These are phyloP conservation scores for Medicago truncatula DNA, from an alignment of 306 rosid genomes.

Conservation along the genomic window DNA sequence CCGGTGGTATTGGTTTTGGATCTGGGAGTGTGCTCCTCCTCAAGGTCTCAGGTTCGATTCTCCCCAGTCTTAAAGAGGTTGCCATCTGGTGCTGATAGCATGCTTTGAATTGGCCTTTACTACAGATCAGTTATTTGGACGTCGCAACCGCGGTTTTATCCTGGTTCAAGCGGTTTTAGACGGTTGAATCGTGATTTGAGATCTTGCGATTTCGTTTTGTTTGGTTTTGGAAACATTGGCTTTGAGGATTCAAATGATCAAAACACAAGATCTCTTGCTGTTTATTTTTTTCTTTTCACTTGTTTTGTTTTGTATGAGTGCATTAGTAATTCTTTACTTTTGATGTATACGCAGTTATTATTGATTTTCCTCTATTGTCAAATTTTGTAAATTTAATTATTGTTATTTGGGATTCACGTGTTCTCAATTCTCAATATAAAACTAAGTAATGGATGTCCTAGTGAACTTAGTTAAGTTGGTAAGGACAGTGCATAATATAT, in stretches of 20 bases:
- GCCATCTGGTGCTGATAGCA: slow-evolving; percentile 75
- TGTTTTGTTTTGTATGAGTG: not conserved
- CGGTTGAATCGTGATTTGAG: not conserved
- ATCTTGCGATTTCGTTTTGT: not conserved
- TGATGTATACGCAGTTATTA: not conserved
- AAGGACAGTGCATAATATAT: too few relatives aligned
- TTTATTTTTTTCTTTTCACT: not conserved
- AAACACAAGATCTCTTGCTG: not conserved
- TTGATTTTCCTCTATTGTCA: too few relatives aligned
- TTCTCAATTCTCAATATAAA: too few relatives aligned
- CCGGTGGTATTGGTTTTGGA: too few relatives aligned
- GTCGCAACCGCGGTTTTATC: not conserved
- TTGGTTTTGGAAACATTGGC: not conserved
- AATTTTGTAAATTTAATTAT: too few relatives aligned
- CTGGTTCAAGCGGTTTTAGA: not conserved
- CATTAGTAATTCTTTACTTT: not conserved
- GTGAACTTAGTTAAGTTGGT: too few relatives aligned
- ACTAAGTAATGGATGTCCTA: too few relatives aligned
- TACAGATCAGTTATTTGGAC: not conserved
- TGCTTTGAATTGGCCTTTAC: slow-evolving; percentile 46
- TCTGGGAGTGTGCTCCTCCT: too few relatives aligned
- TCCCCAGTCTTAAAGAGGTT: slow-evolving; percentile 82
- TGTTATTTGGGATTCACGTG: too few relatives aligned
- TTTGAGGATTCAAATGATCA: slow-evolving; percentile 23
- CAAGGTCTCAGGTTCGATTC: too few relatives aligned